A percentile compares a stretch with the other conserved stretches of the same genome.
These are phyloP conservation scores for Cubamyces sp. DNA, from an alignment of 768 basidiomycete genomes.

Conservation along the genomic window DNA sequence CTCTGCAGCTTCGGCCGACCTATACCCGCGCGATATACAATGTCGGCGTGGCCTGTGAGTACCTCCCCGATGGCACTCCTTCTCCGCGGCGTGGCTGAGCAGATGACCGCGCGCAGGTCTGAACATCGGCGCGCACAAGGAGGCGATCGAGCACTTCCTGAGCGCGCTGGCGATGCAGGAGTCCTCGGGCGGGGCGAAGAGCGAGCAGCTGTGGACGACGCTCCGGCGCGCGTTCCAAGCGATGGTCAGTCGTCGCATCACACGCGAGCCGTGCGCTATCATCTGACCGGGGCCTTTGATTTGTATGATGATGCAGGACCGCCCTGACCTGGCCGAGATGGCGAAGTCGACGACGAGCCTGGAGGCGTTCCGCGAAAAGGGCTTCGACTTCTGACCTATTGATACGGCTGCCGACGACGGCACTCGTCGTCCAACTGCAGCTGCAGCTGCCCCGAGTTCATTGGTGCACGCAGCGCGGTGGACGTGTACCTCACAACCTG, in stretches of 20 bases:
- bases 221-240: slow-evolving; percentile 77
- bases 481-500: slow-evolving; percentile 16
- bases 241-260: slow-evolving; percentile 59
- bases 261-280: slow-evolving; percentile 1
- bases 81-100: slow-evolving; percentile 14
- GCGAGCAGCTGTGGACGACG: slow-evolving; percentile 89
- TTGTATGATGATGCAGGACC: slow-evolving; percentile 52
- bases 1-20: slow-evolving; percentile 87
- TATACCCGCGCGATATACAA: slow-evolving; percentile 98
- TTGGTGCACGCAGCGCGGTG: neutral
- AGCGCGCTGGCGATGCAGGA: slow-evolving; percentile 84
- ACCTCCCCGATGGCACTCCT: neutral
- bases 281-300: slow-evolving; percentile 12
- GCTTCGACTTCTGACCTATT: slow-evolving; percentile 80
- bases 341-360: slow-evolving; percentile 68
- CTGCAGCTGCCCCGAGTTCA: neutral
- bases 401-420: neutral
- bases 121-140: slow-evolving; percentile 93
- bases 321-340: slow-evolving; percentile 78
- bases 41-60: slow-evolving; percentile 95
- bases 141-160: slow-evolving; percentile 95
- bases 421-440: neutral
- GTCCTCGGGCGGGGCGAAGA: slow-evolving; percentile 67
- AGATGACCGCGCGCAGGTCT: slow-evolving; percentile 57
- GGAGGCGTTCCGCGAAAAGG: slow-evolving; percentile 76